A percentile compares a stretch with the other conserved stretches of the same genome.
Conservation (phyloP, 306 rosid species). For the Echinosophora koreensis region DNA sequence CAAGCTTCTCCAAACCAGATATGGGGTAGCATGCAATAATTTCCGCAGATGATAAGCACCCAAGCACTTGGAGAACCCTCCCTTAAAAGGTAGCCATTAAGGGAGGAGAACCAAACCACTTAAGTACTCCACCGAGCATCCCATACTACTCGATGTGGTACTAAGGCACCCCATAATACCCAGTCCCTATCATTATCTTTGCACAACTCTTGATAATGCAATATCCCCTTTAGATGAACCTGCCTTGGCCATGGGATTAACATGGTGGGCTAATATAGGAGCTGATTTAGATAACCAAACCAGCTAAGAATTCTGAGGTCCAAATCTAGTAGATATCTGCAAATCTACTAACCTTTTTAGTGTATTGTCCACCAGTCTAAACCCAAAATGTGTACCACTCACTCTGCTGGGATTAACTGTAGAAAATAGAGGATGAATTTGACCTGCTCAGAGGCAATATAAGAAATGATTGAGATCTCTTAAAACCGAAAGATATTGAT, state of each 20-base stretch:
- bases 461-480: constrained; percentile 22
- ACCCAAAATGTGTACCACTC: constrained; percentile 31
- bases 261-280: constrained; percentile 8
- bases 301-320: constrained; percentile 14
- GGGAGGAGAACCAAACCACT: no score
- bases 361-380: constrained; percentile 27
- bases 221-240: neutral
- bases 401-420: constrained; percentile 18
- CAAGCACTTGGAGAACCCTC: no score
- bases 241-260: constrained; percentile 11
- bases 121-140: no score
- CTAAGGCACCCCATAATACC: no score
- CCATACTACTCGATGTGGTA: no score
- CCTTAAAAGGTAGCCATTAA: no score
- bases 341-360: constrained; percentile 25
- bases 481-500: constrained; percentile 17
- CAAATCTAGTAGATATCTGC: constrained; percentile 35
- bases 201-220: constrained; percentile 39
- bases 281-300: constrained; percentile 20
- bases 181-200: neutral
- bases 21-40: no score
- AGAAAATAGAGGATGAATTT: constrained; percentile 35
- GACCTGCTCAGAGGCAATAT: constrained; percentile 29
- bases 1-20: no score
- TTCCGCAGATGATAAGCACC: no score